These are phyloP conservation scores for Scheffersomyces amazonensis DNA, from an alignment of 805 yeast species.

Conservation along the genomic window DNA sequence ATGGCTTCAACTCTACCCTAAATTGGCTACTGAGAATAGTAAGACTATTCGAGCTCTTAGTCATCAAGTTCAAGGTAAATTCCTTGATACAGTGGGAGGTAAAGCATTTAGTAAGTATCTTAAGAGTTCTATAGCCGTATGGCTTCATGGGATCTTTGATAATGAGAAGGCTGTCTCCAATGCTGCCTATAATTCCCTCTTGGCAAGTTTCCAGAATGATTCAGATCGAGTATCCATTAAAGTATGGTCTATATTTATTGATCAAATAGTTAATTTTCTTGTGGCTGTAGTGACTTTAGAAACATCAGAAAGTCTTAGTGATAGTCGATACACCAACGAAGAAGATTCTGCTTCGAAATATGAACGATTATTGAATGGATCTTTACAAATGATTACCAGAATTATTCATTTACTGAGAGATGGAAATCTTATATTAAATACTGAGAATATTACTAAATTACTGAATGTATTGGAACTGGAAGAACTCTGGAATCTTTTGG, in stretches of 20 bases:
- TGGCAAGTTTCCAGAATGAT: constrained; percentile 54
- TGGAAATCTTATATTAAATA: constrained; percentile 8
- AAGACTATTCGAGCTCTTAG: constrained; percentile 58
- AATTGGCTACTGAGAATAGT: constrained; percentile 69
- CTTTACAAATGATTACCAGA: constrained; percentile 47
- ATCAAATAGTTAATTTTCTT: constrained; percentile 54
- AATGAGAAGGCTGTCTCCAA: constrained; percentile 59
- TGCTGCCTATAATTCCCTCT: constrained; percentile 46
- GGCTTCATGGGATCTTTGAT: constrained; percentile 74
- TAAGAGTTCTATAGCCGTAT: constrained; percentile 67
- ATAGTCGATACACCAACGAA: constrained; percentile 63
- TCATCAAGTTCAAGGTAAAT: constrained; percentile 61
- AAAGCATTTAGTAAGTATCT: constrained; percentile 64
- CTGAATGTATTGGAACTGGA: constrained; percentile 24
- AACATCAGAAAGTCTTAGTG: constrained; percentile 63
- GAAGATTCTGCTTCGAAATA: constrained; percentile 69
- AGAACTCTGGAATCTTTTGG: constrained; percentile 31
- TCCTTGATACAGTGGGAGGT: constrained; percentile 44
- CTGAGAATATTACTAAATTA: constrained; percentile 10
- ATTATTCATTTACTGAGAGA: constrained; percentile 18
- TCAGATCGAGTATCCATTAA: constrained; percentile 45
- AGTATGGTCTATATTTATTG: constrained; percentile 59
- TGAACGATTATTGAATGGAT: constrained; percentile 50
- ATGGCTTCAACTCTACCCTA: constrained; percentile 83
- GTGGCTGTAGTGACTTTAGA: constrained; percentile 55